Conservation (phyloP, 2,329 filamentous ascomycete genomes). For the Eutypa lata region DNA sequence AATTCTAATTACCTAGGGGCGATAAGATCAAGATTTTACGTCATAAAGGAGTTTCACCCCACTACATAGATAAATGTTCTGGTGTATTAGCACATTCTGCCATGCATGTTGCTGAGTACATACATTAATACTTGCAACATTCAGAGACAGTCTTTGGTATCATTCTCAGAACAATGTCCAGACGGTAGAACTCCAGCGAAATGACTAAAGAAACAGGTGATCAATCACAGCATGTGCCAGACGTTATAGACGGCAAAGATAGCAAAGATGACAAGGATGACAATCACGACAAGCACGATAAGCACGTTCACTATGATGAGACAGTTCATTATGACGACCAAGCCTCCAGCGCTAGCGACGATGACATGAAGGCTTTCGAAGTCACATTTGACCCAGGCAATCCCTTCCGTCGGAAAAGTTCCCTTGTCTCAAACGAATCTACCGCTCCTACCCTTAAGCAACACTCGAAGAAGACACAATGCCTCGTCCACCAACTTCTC, state of each 20-base stretch:
- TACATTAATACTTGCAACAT: too few species aligned
- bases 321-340: conserved; percentile 30
- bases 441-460: conserved; percentile 33
- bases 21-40: not conserved
- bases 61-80: not conserved
- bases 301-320: not conserved
- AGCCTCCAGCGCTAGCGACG: conserved; percentile 46
- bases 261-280: not conserved
- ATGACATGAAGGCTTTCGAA: conserved; percentile 50
- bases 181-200: not conserved
- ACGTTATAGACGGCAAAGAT: not conserved
- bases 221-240: not conserved
- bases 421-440: conserved; percentile 53
- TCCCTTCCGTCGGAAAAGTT: conserved; percentile 64
- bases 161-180: not conserved
- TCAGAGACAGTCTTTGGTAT: not conserved
- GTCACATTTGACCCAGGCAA: conserved; percentile 62
- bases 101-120: not conserved
- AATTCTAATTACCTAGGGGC: not conserved
- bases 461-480: conserved; percentile 47
- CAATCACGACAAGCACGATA: conserved; percentile 1
- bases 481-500: conserved; percentile 63
- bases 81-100: not conserved
- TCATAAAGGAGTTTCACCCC: not conserved
- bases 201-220: not conserved